A percentile compares a stretch with the other conserved stretches of the same genome.
Evolutionary conservation across 768 basidiomycete species (phyloP).

Genomic region (Infundibulicybe gibba): DNA sequence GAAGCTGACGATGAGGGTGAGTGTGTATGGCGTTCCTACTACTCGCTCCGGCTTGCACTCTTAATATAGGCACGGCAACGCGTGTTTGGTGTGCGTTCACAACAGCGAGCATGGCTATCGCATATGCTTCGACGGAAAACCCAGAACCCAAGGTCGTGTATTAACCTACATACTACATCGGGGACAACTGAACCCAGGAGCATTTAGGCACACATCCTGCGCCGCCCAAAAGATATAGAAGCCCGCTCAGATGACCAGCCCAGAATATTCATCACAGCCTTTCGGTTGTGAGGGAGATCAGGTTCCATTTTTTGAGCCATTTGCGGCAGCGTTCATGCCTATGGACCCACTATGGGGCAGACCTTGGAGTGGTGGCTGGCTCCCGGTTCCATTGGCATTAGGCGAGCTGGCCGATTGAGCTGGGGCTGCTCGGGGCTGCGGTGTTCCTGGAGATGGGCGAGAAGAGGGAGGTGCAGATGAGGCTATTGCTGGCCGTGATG

Average conservation of each 20-base stretch:
- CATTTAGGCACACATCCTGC: slow-evolving; percentile 35
- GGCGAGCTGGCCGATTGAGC: slow-evolving; percentile 4
- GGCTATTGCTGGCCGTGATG: slow-evolving; percentile 36
- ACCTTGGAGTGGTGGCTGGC: background rate
- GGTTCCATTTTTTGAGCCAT: slow-evolving; percentile 9
- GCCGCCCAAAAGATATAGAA: slow-evolving; percentile 25
- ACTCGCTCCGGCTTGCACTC: too few species aligned
- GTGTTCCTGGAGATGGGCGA: slow-evolving; percentile 27
- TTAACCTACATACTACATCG: background rate
- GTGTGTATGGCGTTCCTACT: slow-evolving; percentile 9
- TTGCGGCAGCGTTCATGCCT: slow-evolving; percentile 8
- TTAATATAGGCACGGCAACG: slow-evolving; percentile 28
- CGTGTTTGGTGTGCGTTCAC: slow-evolving; percentile 86
- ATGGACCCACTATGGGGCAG: slow-evolving; percentile 14
- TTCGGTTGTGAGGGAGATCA: slow-evolving; percentile 29
- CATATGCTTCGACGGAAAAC: slow-evolving; percentile 53
- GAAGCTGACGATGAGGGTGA: slow-evolving; percentile 29
- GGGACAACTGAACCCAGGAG: background rate
- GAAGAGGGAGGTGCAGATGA: slow-evolving; percentile 13
- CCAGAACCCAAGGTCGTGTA: slow-evolving; percentile 54
- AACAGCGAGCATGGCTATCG: slow-evolving; percentile 78
- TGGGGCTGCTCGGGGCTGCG: slow-evolving; percentile 23
- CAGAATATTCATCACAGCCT: slow-evolving; percentile 55
- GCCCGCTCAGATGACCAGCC: slow-evolving; percentile 20
- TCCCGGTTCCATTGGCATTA: slow-evolving; percentile 15